Conservation (phyloP, 768 basidiomycete genomes). For the Lentinula sp. region DNA sequence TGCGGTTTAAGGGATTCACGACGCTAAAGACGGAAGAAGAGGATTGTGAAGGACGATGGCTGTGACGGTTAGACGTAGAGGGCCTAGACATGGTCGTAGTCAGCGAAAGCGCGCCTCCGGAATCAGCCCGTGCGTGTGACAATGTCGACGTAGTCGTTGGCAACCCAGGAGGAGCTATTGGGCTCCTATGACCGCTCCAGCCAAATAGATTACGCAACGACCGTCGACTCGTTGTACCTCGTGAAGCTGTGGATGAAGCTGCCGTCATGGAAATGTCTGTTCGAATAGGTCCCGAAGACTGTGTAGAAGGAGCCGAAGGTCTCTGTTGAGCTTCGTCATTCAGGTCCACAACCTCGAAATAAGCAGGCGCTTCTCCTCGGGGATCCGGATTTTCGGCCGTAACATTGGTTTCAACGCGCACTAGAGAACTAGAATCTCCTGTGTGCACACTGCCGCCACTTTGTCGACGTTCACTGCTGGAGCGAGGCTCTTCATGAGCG, state of each 20-base stretch:
- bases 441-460: slow-evolving; percentile 24
- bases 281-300: not conserved
- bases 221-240: not conserved
- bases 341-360: slow-evolving; percentile 47
- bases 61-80: slow-evolving; percentile 19
- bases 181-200: not conserved
- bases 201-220: slow-evolving; percentile 4
- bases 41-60: slow-evolving; percentile 27
- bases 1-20: slow-evolving; percentile 32
- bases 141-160: not conserved
- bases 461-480: slow-evolving; percentile 8
- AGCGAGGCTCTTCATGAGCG: slow-evolving; percentile 8
- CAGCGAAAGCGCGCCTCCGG: slow-evolving; percentile 12
- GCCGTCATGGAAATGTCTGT: not conserved
- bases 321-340: slow-evolving; percentile 11
- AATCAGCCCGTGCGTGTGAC: slow-evolving; percentile 1
- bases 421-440: slow-evolving; percentile 23
- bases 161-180: not conserved
- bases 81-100: slow-evolving; percentile 17
- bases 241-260: not conserved
- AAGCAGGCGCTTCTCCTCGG: slow-evolving; percentile 63
- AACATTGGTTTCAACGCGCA: slow-evolving; percentile 17
- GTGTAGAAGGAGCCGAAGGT: not conserved
- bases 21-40: slow-evolving; percentile 41
- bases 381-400: slow-evolving; percentile 25